Evolutionary conservation across 371 early-diverging fungal genomes (phyloP).

Genomic region (Apophysomyces variabilis): DNA sequence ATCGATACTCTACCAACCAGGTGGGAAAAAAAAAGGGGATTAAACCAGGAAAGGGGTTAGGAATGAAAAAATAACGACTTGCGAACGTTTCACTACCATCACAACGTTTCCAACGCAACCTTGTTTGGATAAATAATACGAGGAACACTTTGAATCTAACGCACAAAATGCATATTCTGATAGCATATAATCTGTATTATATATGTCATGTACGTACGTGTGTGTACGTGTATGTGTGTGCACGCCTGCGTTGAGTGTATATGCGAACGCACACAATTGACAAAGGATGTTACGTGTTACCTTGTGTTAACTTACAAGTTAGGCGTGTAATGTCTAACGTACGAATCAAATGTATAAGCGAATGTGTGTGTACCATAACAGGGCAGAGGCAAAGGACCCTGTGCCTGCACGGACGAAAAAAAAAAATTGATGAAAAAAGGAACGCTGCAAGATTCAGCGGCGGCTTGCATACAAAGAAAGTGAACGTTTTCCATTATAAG

Average conservation of each 20-base stretch:
- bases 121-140: too few species aligned
- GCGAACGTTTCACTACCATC: background rate
- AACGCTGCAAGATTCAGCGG: constrained; percentile 9
- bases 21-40: background rate
- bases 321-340: background rate
- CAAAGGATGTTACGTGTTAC: too few species aligned
- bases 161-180: background rate
- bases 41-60: background rate
- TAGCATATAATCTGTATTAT: background rate
- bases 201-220: too few species aligned
- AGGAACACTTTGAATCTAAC: background rate
- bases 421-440: background rate
- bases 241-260: too few species aligned
- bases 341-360: background rate
- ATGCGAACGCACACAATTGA: too few species aligned
- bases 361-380: background rate
- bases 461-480: constrained; percentile 4
- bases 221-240: too few species aligned
- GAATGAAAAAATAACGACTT: constrained; percentile 9
- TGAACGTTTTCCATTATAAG: background rate
- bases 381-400: constrained; percentile 2
- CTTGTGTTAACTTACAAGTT: background rate
- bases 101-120: background rate
- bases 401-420: constrained; percentile 4
- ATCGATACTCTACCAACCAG: background rate